phyloP scores from a whole-genome alignment of 2,329 filamentous ascomycete species.

The Chaetomium sp. region DNA sequence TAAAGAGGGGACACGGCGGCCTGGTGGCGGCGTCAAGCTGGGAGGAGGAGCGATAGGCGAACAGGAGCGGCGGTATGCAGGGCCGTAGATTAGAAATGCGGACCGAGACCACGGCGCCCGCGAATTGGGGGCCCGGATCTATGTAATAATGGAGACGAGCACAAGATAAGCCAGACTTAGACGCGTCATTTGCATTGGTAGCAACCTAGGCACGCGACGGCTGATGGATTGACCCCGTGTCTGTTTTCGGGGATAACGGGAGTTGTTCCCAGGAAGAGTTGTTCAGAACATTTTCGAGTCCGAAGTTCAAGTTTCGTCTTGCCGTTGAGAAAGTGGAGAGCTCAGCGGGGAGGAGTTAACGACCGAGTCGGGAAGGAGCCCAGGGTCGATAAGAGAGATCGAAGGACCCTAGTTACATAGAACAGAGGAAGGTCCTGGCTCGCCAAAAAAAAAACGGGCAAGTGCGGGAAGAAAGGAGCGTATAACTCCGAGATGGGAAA shows the following conservation, averaged over 20 bases:
- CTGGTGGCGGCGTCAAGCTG: not conserved
- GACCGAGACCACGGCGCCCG: slow-evolving; percentile 24
- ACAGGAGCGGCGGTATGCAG: slow-evolving; percentile 23
- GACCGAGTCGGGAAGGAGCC: slow-evolving; percentile 23
- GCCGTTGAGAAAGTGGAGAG: slow-evolving; percentile 9
- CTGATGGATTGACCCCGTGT: not conserved
- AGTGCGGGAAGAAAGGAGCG: slow-evolving; percentile 9
- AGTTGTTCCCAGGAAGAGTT: not conserved
- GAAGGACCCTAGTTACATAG: not conserved
- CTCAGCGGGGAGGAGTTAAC: slow-evolving; percentile 17
- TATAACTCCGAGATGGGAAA: slow-evolving; percentile 7
- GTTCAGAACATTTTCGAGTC: slow-evolving; percentile 2
- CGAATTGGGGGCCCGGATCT: slow-evolving; percentile 38
- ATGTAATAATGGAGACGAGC: slow-evolving; percentile 56
- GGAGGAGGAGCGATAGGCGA: slow-evolving; percentile 15
- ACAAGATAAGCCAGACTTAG: slow-evolving; percentile 62
- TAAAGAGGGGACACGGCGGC: slow-evolving; percentile 12
- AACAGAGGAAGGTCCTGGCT: not conserved
- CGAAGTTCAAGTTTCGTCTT: not conserved
- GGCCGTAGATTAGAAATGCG: slow-evolving; percentile 26
- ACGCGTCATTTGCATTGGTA: slow-evolving; percentile 53
- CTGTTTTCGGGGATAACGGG: not conserved
- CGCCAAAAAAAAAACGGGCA: slow-evolving; percentile 11
- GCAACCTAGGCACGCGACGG: slow-evolving; percentile 23
- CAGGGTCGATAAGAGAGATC: slow-evolving; percentile 12